Evolutionary conservation across 2,329 filamentous ascomycete species (phyloP), one percentile per base, ranked within the genome.

Genomic region (Thielaviopsis euricoi): DNA sequence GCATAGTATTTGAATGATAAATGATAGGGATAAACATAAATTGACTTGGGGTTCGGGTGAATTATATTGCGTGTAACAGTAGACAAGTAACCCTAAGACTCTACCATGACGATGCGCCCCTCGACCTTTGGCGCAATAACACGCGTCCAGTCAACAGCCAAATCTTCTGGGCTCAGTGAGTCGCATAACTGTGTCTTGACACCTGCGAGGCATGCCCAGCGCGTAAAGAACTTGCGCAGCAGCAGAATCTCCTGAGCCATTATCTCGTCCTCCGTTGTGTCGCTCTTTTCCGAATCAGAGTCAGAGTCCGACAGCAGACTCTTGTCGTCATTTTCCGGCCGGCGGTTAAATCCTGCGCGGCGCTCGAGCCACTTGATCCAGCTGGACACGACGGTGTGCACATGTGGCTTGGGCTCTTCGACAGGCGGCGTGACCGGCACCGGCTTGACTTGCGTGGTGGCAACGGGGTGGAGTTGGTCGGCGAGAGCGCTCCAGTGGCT

Each of bases 61-160:
- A n/a, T n/a, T n/a, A n/a, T n/a, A n/a, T n/a, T n/a, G n/a, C n/a
- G n/a, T n/a, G n/a, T n/a, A n/a, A n/a, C n/a, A n/a, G n/a, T n/a
- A n/a, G n/a, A n/a, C n/a, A n/a, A n/a, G n/a, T n/a, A n/a, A n/a
- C n/a, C n/a, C n/a, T n/a, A 7, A 21, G 26, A 55, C 29, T 59
- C 53, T 15, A 62, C 21, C 67, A 76, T 77, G 33, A 67, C 68
- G 49, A 95, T 94, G 53, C 89, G 78, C 1, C 87, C 88, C 67
- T 95, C 89, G 9, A 91, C 61, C 58, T 78, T 77, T 0, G 89
- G 89, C 58, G 84, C 81, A 67, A 95, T 90, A 1, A 87, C 85
- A 61, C 79, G 81, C 9, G 87, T 91, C 88, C 89, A 95, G 62
- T 84, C 77, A 33, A 85, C 81, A 55, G 82, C 77, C 51, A 74